These are phyloP conservation scores for Ogataea hybrid DNA, from an alignment of 1,139 yeast genomes.

Conservation along the genomic window DNA sequence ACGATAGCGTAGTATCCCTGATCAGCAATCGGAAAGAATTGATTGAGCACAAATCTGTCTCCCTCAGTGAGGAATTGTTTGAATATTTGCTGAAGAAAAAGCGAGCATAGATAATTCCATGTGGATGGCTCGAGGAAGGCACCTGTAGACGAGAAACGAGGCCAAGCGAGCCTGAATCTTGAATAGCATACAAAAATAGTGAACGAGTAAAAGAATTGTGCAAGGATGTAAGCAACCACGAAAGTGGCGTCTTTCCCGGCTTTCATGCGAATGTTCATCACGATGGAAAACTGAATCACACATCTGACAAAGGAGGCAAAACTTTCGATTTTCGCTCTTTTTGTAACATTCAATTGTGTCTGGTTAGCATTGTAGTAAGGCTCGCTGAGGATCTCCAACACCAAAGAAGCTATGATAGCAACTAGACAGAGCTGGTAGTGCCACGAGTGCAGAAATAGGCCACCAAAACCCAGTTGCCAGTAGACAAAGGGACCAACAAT, in stretches of 20 bases:
- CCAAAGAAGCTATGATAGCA: constrained; percentile 50
- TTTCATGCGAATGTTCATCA: constrained; percentile 33
- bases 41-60: constrained; percentile 73
- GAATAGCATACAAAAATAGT: constrained; percentile 41
- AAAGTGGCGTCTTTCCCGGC: constrained; percentile 15
- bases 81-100: constrained; percentile 78
- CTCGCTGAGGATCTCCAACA: constrained; percentile 67
- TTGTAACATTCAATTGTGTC: constrained; percentile 58
- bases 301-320: constrained; percentile 54
- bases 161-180: not conserved
- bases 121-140: constrained; percentile 11
- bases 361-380: constrained; percentile 77
- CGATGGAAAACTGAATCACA: constrained; percentile 51
- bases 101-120: constrained; percentile 49
- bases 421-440: constrained; percentile 35
- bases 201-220: constrained; percentile 68
- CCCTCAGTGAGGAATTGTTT: constrained; percentile 91
- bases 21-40: constrained; percentile 67
- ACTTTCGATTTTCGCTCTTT: constrained; percentile 73
- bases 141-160: not conserved
- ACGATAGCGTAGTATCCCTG: constrained; percentile 90
- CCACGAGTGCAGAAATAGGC: constrained; percentile 28
- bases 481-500: constrained; percentile 15
- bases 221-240: constrained; percentile 67
- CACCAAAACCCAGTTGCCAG: constrained; percentile 27